Conservation (phyloP, 1,284 basidiomycete genomes). For the Clitocybe nebularis region DNA sequence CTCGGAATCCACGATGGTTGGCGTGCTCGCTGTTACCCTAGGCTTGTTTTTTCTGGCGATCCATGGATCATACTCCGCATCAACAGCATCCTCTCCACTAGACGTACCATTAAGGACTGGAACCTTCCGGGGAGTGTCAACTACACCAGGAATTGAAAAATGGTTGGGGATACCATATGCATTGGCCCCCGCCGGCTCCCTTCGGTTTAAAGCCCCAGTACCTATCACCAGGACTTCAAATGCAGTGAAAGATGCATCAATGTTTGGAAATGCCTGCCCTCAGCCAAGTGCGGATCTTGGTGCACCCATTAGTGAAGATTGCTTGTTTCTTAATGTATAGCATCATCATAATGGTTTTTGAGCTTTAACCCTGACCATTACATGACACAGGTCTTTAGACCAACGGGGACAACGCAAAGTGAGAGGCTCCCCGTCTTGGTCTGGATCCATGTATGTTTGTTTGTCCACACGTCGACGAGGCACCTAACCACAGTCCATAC, state of each 20-base stretch:
- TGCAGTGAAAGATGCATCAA: constrained; percentile 38
- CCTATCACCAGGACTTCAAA: constrained; percentile 36
- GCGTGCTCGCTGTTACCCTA: no score
- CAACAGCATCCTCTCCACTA: constrained; percentile 22
- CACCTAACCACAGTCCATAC: no score
- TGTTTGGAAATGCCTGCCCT: constrained; percentile 56
- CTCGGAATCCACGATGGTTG: no score
- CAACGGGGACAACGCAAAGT: constrained; percentile 27
- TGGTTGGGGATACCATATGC: constrained; percentile 71
- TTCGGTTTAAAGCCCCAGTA: constrained; percentile 59
- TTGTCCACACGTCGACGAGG: no score
- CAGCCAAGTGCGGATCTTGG: constrained; percentile 41
- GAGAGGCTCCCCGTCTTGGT: constrained; percentile 44
- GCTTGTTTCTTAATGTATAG: constrained; percentile 50
- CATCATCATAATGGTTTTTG: background rate
- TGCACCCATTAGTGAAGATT: constrained; percentile 51
- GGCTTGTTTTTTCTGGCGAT: constrained; percentile 2
- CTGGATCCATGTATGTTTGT: constrained; percentile 46
- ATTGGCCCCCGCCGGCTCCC: constrained; percentile 47
- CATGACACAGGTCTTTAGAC: constrained; percentile 38
- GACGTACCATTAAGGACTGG: constrained; percentile 39
- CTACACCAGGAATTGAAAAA: constrained; percentile 40
- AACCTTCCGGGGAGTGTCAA: constrained; percentile 40
- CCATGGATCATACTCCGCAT: constrained; percentile 10
- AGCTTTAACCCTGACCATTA: background rate